These are phyloP conservation scores for Nicotiana otophora DNA, from an alignment of 257 asterid genomes.

Conservation along the genomic window DNA sequence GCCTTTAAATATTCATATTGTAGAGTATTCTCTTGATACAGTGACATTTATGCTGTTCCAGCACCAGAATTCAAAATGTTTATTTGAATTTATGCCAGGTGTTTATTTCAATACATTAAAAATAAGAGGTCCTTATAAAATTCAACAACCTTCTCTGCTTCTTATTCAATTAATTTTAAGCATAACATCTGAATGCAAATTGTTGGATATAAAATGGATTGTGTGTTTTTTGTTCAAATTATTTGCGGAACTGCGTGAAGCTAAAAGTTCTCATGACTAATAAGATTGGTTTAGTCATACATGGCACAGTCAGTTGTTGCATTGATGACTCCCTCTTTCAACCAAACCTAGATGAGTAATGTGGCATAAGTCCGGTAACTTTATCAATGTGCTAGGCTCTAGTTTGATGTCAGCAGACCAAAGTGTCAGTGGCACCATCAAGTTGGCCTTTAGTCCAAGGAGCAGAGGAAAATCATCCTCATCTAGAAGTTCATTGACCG, in stretches of 20 bases:
- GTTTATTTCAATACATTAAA: background rate
- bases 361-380: background rate
- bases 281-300: conserved; percentile 2
- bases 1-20: background rate
- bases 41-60: background rate
- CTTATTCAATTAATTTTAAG: background rate
- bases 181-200: background rate
- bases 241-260: background rate
- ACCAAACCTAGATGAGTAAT: background rate
- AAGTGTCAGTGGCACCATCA: conserved; percentile 33
- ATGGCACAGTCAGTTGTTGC: background rate
- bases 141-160: background rate
- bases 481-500: conserved; percentile 32
- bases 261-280: background rate
- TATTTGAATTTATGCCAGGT: background rate
- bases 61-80: background rate
- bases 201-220: background rate
- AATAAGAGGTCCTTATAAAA: background rate
- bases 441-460: conserved; percentile 34
- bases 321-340: background rate
- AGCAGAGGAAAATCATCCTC: conserved; percentile 30
- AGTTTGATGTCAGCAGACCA: conserved; percentile 36
- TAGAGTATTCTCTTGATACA: background rate
- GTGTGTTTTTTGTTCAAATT: background rate
- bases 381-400: conserved; percentile 25